A percentile compares a stretch with the other conserved stretches of the same genome.
These are phyloP conservation scores for Apiospora pterosperma DNA, from an alignment of 2,329 filamentous ascomycete genomes.

Conservation along the genomic window DNA sequence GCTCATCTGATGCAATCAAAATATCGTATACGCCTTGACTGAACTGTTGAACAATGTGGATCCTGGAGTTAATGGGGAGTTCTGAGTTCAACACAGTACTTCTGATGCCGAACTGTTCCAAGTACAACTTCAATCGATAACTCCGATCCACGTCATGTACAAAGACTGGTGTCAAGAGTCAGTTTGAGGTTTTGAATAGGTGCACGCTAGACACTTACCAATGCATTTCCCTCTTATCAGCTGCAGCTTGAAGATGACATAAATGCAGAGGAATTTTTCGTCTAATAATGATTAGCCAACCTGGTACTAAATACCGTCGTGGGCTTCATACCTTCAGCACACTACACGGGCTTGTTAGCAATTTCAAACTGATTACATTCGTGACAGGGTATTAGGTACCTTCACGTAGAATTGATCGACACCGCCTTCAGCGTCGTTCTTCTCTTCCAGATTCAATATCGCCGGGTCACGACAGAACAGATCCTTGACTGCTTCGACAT, in stretches of 20 bases:
- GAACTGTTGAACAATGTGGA: conserved; percentile 96
- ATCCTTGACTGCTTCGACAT: conserved; percentile 80
- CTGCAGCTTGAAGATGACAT: conserved; percentile 93
- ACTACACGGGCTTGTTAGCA: background rate
- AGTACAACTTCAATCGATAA: conserved; percentile 89
- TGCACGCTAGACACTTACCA: background rate
- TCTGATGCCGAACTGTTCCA: conserved; percentile 95
- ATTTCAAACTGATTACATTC: background rate
- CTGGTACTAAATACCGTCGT: too few relatives aligned
- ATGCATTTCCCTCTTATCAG: conserved; percentile 78
- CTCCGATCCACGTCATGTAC: conserved; percentile 55
- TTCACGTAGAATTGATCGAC: conserved; percentile 86
- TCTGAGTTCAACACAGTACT: conserved; percentile 94
- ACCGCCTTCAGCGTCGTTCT: conserved; percentile 71
- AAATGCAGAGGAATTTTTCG: conserved; percentile 90
- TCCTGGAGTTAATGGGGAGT: conserved; percentile 84
- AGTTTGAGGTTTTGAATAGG: background rate
- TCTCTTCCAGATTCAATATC: conserved; percentile 77
- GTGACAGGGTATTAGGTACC: conserved; percentile 36
- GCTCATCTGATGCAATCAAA: conserved; percentile 92
- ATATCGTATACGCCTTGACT: conserved; percentile 97
- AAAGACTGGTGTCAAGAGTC: conserved; percentile 64
- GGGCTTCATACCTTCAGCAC: too few relatives aligned
- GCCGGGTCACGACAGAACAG: conserved; percentile 82
- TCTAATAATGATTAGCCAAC: too few relatives aligned